A percentile compares a stretch with the other conserved stretches of the same genome.
Evolutionary conservation across 139 green algal genomes (phyloP).

Genomic region (Astrephomene gubernaculifera): DNA sequence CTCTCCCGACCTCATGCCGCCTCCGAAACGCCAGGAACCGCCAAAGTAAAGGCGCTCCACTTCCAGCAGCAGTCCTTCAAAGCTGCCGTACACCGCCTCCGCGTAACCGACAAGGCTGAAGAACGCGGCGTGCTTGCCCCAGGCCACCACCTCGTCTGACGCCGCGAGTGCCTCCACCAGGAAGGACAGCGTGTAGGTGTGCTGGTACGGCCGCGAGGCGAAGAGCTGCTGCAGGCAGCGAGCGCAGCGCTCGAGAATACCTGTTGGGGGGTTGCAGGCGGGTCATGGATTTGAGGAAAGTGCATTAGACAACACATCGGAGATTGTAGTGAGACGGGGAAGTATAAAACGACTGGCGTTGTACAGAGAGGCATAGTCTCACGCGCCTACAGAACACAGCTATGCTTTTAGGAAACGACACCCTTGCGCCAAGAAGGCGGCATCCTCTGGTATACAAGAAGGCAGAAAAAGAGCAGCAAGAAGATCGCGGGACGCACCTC

Average conservation of each 20-base stretch:
- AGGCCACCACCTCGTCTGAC: slow-evolving; percentile 22
- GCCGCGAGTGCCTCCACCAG: background rate
- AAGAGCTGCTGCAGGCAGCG: background rate
- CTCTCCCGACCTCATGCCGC: background rate
- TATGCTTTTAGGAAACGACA: no score
- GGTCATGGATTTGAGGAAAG: no score
- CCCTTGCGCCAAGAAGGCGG: no score
- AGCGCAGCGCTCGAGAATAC: slow-evolving; percentile 16
- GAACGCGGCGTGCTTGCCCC: slow-evolving; percentile 7
- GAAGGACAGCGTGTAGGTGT: background rate
- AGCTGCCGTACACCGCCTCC: slow-evolving; percentile 27
- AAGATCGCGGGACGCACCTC: no score
- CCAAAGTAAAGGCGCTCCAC: background rate
- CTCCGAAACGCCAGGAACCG: slow-evolving; percentile 13
- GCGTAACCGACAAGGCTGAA: slow-evolving; percentile 28
- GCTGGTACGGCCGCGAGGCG: background rate
- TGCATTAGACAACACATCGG: no score
- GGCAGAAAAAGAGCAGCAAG: no score
- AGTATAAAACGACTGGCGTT: no score
- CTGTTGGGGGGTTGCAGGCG: no score
- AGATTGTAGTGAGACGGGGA: no score
- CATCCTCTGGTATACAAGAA: no score
- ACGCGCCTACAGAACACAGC: no score
- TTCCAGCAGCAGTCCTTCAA: slow-evolving; percentile 9
- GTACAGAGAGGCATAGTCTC: no score